Conservation (phyloP, 495 filamentous ascomycete genomes). For the Cercophora sp. region DNA sequence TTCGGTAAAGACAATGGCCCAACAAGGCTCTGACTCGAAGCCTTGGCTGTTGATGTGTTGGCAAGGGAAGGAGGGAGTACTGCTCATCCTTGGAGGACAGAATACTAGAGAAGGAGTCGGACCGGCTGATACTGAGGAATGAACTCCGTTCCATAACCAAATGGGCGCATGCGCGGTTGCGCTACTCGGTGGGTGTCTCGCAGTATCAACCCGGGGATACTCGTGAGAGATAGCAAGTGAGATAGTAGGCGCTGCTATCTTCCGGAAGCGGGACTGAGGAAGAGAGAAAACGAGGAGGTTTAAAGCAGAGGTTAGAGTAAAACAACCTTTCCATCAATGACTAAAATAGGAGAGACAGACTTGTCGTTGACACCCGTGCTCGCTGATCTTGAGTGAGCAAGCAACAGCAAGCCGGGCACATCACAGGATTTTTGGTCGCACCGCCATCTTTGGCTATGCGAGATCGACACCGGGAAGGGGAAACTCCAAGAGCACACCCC, state of each 20-base stretch:
- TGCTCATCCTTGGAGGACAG: constrained; percentile 18
- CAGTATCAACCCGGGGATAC: too few species aligned
- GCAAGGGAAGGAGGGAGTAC: constrained; percentile 16
- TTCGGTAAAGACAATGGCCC: constrained; percentile 39
- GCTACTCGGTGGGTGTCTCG: too few species aligned
- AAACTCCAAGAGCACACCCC: background rate
- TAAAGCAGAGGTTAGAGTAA: background rate
- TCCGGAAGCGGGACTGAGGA: too few species aligned
- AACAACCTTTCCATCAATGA: background rate
- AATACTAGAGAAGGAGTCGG: constrained; percentile 13
- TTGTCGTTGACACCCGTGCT: constrained; percentile 2
- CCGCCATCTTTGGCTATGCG: too few species aligned
- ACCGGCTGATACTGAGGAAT: constrained; percentile 16
- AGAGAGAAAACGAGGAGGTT: too few species aligned
- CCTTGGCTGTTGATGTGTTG: constrained; percentile 11
- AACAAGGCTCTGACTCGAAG: constrained; percentile 31
- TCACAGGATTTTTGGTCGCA: too few species aligned
- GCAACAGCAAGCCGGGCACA: background rate
- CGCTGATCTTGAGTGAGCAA: background rate
- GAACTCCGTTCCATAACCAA: constrained; percentile 21
- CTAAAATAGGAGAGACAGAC: background rate
- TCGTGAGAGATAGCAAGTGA: too few species aligned
- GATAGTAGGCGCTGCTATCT: too few species aligned
- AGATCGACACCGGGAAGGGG: background rate
- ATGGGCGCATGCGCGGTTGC: background rate